Conservation (phyloP, 2,329 filamentous ascomycete species). For the Penicillium sp. region DNA sequence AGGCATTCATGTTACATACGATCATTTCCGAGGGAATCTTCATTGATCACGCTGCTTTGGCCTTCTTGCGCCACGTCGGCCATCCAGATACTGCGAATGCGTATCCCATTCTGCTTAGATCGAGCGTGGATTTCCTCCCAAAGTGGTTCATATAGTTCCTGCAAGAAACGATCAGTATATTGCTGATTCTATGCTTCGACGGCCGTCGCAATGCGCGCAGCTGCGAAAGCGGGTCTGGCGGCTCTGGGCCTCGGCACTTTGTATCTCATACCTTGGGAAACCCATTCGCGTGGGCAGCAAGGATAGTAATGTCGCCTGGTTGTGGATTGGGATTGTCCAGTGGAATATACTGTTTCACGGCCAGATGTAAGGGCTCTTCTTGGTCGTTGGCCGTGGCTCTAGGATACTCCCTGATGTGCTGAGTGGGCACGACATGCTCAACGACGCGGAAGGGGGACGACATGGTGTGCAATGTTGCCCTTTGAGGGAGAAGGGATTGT, state of each 20-base stretch:
- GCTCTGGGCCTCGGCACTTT: constrained; percentile 8
- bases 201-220: background rate
- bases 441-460: constrained; percentile 58
- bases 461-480: constrained; percentile 33
- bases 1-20: constrained; percentile 53
- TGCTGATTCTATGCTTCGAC: background rate
- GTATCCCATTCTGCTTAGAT: constrained; percentile 60
- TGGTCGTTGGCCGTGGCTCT: constrained; percentile 69
- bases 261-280: constrained; percentile 71
- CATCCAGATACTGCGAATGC: constrained; percentile 83
- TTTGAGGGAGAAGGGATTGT: constrained; percentile 22
- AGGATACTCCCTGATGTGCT: constrained; percentile 81
- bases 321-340: constrained; percentile 66
- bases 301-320: constrained; percentile 77
- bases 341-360: constrained; percentile 86
- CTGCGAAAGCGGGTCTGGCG: background rate
- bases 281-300: constrained; percentile 85
- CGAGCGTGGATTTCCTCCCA: constrained; percentile 76
- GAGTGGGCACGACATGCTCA: constrained; percentile 70
- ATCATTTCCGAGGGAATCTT: constrained; percentile 75
- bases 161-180: constrained; percentile 9
- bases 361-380: constrained; percentile 70
- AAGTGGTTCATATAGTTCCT: constrained; percentile 90
- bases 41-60: constrained; percentile 74
- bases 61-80: constrained; percentile 87